Percentiles rank a stretch among this genome's conserved stretches.
Evolutionary conservation across 139 green algal genomes (phyloP).

Genomic region (Marvania coccoides): DNA sequence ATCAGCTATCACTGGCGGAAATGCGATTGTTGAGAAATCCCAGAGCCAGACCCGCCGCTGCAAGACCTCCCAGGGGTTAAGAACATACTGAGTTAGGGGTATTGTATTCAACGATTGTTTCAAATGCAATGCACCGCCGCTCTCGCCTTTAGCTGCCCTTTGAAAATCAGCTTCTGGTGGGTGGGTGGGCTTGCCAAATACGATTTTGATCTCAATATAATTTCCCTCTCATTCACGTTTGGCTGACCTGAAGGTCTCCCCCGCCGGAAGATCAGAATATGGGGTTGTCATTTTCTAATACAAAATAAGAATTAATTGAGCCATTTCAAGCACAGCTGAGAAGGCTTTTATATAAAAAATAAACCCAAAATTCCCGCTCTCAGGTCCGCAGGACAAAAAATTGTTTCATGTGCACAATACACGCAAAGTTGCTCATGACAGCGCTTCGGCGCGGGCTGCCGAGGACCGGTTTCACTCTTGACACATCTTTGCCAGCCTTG

Average conservation of each 20-base stretch:
- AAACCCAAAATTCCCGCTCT: too few relatives aligned
- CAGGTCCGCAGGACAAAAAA: too few relatives aligned
- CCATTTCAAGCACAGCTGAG: not conserved
- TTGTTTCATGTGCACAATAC: constrained; percentile 1
- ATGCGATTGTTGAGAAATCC: too few relatives aligned
- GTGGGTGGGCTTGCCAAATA: not conserved
- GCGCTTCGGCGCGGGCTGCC: not conserved
- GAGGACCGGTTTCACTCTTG: too few relatives aligned
- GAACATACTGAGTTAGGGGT: too few relatives aligned
- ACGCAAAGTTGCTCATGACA: not conserved
- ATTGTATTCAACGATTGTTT: too few relatives aligned
- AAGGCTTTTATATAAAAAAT: not conserved
- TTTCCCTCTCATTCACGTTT: not conserved
- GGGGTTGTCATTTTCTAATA: not conserved
- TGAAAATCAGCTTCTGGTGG: not conserved
- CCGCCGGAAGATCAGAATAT: not conserved
- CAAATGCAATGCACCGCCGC: too few relatives aligned
- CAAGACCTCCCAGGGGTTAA: too few relatives aligned
- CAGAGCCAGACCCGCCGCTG: too few relatives aligned
- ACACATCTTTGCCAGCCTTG: too few relatives aligned
- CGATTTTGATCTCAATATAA: not conserved
- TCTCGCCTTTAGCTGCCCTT: not conserved
- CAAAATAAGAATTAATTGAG: not conserved
- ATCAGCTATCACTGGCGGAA: too few relatives aligned
- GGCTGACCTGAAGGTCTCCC: not conserved